These are phyloP conservation scores for Colletotrichum siamense DNA, from an alignment of 2,329 filamentous ascomycete genomes.

Conservation along the genomic window DNA sequence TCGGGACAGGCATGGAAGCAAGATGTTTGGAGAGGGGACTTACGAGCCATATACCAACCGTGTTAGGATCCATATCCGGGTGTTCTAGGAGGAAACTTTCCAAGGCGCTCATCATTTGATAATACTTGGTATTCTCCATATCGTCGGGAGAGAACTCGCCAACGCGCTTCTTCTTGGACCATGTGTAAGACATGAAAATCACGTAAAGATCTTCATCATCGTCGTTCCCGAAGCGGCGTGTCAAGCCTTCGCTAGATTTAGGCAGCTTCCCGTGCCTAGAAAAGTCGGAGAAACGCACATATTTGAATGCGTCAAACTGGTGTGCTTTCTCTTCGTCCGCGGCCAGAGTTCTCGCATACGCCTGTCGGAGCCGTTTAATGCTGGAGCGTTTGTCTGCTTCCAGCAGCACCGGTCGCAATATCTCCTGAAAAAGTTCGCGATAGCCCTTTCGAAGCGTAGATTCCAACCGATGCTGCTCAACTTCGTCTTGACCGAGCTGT, in stretches of 20 bases:
- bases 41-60: conserved; percentile 32
- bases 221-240: neutral
- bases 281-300: conserved; percentile 34
- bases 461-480: conserved; percentile 23
- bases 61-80: conserved; percentile 27
- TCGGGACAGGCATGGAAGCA: neutral
- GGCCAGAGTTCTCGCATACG: conserved; percentile 27
- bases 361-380: conserved; percentile 18
- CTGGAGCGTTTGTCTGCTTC: conserved; percentile 21
- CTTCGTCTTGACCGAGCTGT: neutral
- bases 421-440: conserved; percentile 40
- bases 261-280: conserved; percentile 27
- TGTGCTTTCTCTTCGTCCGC: conserved; percentile 25
- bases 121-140: conserved; percentile 33
- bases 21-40: neutral
- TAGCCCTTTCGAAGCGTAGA: conserved; percentile 38
- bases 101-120: conserved; percentile 32
- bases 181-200: conserved; percentile 41
- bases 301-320: conserved; percentile 33
- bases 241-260: conserved; percentile 26
- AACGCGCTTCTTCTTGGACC: conserved; percentile 28
- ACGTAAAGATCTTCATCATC: conserved; percentile 24
- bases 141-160: conserved; percentile 32
- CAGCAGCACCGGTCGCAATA: conserved; percentile 37
- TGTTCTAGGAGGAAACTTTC: conserved; percentile 25